A percentile compares a stretch with the other conserved stretches of the same genome.
Conservation (phyloP, 805 yeast species). For the Candida ulmi region DNA sequence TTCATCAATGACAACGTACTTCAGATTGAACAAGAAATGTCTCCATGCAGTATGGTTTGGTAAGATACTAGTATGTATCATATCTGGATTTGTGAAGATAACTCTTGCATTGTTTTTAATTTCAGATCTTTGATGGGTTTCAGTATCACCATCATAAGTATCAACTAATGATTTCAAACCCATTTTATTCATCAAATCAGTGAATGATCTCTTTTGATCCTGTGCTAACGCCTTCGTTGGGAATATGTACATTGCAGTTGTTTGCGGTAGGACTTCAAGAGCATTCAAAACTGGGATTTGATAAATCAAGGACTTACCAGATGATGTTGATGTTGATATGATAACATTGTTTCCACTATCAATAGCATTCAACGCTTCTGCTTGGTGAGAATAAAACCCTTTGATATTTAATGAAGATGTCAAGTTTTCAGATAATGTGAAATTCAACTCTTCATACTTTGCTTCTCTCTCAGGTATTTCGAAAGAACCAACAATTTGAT, state of each 20-base stretch:
- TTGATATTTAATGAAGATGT: slow-evolving; percentile 44
- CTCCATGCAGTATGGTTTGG: slow-evolving; percentile 78
- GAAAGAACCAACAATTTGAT: slow-evolving; percentile 54
- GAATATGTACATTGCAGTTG: slow-evolving; percentile 79
- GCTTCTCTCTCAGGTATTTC: slow-evolving; percentile 46
- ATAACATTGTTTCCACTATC: slow-evolving; percentile 62
- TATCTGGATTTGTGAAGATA: slow-evolving; percentile 93
- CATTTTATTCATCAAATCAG: slow-evolving; percentile 46
- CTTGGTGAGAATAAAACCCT: slow-evolving; percentile 74
- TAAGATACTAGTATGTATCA: slow-evolving; percentile 76
- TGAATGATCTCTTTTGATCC: slow-evolving; percentile 84
- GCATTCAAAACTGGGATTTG: slow-evolving; percentile 72
- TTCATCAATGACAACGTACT: slow-evolving; percentile 76
- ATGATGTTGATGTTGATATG: slow-evolving; percentile 91
- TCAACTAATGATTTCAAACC: slow-evolving; percentile 52
- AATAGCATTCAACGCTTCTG: slow-evolving; percentile 62
- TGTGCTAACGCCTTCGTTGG: slow-evolving; percentile 98
- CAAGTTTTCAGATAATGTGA: slow-evolving; percentile 46
- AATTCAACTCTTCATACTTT: slow-evolving; percentile 33
- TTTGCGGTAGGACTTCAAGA: slow-evolving; percentile 33
- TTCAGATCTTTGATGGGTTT: slow-evolving; percentile 40
- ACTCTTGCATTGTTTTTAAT: slow-evolving; percentile 67
- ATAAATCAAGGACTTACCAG: slow-evolving; percentile 91
- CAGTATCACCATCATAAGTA: slow-evolving; percentile 95
- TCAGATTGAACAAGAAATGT: slow-evolving; percentile 55